Percentiles rank a stretch among this genome's conserved stretches.
Conservation (phyloP, 139 green algal genomes). For the Yamagishiella unicocca region DNA sequence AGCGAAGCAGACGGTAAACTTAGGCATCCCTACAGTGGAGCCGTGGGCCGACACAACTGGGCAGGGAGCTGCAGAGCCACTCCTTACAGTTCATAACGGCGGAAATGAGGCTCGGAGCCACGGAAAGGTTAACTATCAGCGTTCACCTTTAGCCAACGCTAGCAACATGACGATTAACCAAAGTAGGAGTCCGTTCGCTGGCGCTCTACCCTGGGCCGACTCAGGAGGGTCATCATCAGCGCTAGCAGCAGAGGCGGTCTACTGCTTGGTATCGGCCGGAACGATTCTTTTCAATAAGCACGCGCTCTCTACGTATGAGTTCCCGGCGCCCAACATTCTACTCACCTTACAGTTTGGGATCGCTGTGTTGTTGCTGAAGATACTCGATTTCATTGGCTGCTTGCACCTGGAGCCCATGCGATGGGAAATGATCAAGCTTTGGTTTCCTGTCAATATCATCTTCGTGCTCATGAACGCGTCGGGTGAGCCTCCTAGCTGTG, state of each 20-base stretch:
- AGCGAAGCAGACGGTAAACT: no score
- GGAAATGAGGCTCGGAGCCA: not conserved
- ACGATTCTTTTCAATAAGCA: constrained; percentile 71
- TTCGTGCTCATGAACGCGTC: constrained; percentile 80
- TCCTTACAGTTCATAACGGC: not conserved
- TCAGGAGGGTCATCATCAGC: not conserved
- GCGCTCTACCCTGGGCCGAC: not conserved
- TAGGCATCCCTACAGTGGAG: no score
- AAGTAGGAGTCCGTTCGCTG: not conserved
- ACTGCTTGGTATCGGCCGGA: constrained; percentile 47
- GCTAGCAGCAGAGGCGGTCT: constrained; percentile 36
- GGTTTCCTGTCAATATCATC: constrained; percentile 94
- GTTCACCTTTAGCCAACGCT: not conserved
- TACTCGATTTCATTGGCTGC: constrained; percentile 40
- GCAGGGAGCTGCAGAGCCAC: no score
- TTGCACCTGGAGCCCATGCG: constrained; percentile 52
- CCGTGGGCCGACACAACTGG: no score
- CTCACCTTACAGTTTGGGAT: constrained; percentile 60
- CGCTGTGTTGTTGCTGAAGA: constrained; percentile 50
- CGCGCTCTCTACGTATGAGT: constrained; percentile 53
- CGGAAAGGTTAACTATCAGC: not conserved
- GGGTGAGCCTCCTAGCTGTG: not conserved
- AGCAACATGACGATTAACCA: not conserved
- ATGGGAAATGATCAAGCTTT: constrained; percentile 63
- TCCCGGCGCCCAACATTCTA: constrained; percentile 61